Base-by-base conservation (phyloP, 169 alveolate species). In the Theileria orientalis region DNA sequence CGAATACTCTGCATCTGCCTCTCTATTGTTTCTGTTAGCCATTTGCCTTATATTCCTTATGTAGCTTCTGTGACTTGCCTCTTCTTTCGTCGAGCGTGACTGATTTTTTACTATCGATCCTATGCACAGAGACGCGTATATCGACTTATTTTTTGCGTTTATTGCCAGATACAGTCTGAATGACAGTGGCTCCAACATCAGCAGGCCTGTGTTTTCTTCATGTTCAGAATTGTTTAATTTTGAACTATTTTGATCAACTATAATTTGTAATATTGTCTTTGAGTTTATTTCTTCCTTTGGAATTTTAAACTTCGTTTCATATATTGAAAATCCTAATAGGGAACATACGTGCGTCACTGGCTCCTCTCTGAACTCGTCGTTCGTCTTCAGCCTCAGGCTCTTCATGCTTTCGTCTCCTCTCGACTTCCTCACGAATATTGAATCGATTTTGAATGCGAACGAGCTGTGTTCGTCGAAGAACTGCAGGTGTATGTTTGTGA, bases 401-500 rank as follows among this genome's bases (percentile, higher is more conserved):
- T 66, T 63, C 19, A 30, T 56, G 8, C 83, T 74, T 21, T 78
- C 86, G 8, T 78, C 86, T 7, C 44, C 57, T 7, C 49, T 23
- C 68, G 59, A 78, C 49, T 78, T 78, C 52, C 90, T 52, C 16
- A 89, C 86, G 11, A 89, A 83, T n/a, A 86, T 72, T n/a, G 93
- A 80, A 59, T 84, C 86, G 21, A 84, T 74, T 29, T 72, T 84
- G 57, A 84, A 84, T 29, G 93, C 94, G 29, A 84, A 80, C 30
- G 90, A 69, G 79, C 87, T 86, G 27, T 72, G 71, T 23, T 72
- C 49, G 64, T 92, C 96, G 21, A 83, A 76, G 69, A 90, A 80
- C 64, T 90, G 93, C 70, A 92, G 74, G 76, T 90, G 92, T 41
- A 92, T 85, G 72, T 90, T 92, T 23, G 86, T 86, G 56, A 92